These are phyloP conservation scores for Paraconiothyrium brasiliense DNA, from an alignment of 2,329 filamentous ascomycete genomes.

Conservation along the genomic window DNA sequence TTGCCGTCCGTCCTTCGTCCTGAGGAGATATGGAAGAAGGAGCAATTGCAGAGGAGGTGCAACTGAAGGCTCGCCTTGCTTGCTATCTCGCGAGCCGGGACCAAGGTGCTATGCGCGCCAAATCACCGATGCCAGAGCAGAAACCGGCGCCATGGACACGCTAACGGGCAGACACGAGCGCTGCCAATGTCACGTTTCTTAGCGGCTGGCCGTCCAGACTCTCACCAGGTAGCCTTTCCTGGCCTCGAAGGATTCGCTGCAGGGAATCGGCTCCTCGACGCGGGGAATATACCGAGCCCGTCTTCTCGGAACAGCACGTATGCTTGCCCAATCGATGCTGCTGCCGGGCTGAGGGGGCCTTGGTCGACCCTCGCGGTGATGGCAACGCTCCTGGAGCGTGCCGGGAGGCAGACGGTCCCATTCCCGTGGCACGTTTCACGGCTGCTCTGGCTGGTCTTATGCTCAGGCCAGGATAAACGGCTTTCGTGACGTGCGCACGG, in stretches of 20 bases:
- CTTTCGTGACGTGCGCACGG: conserved; percentile 8
- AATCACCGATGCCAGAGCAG: conserved; percentile 1
- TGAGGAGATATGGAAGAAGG: neutral
- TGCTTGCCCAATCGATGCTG: neutral
- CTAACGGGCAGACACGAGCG: neutral
- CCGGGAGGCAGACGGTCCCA: neutral
- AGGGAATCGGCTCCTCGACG: conserved; percentile 4
- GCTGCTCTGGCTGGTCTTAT: neutral
- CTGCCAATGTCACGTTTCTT: neutral
- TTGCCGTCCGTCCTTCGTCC: neutral
- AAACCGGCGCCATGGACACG: conserved; percentile 1
- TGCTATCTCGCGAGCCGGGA: neutral
- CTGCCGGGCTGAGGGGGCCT: neutral
- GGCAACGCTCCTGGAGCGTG: neutral
- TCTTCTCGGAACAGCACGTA: neutral
- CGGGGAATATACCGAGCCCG: conserved; percentile 1
- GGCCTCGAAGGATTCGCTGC: neutral
- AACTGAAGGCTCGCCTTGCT: neutral
- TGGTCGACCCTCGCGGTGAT: neutral
- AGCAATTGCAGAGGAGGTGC: neutral
- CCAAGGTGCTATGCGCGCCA: conserved; percentile 2
- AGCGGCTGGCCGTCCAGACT: neutral
- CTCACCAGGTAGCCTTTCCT: neutral
- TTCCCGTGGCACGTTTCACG: conserved; percentile 1
- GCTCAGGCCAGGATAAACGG: conserved; percentile 4